phyloP scores from a whole-genome alignment of 148 eudicot species.

The Rhododendron ferrugineum region DNA sequence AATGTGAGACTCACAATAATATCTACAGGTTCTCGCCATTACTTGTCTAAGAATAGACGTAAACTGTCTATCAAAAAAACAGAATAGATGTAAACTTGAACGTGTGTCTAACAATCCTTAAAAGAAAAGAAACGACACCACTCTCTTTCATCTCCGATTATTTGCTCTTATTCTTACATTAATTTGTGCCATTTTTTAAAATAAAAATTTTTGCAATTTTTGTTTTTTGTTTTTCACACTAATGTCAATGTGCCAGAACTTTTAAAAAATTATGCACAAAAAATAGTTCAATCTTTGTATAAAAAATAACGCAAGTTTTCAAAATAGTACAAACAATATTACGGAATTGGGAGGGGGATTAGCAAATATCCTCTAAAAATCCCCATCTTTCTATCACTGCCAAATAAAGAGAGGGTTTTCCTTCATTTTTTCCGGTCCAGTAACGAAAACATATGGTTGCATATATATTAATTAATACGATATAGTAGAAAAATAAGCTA shows the following conservation, averaged over 20 bases:
- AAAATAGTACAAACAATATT: neutral
- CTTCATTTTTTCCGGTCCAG: neutral
- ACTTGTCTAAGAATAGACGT: too few species aligned
- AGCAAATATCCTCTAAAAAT: neutral
- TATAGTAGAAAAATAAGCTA: neutral
- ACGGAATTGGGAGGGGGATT: neutral
- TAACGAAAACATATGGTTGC: neutral
- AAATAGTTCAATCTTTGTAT: neutral
- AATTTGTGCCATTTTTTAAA: neutral
- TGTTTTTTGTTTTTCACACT: neutral
- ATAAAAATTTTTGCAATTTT: neutral
- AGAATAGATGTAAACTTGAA: neutral
- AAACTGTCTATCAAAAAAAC: neutral
- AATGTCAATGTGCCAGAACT: neutral
- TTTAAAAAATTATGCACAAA: neutral
- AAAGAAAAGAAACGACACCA: neutral
- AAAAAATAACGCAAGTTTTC: neutral
- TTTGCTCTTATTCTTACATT: neutral
- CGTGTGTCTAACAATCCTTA: neutral
- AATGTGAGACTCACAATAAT: neutral
- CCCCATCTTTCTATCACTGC: neutral
- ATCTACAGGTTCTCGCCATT: neutral
- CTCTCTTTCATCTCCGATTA: neutral
- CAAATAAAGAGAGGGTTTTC: neutral
- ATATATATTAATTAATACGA: neutral